Base-by-base conservation (phyloP, 2,329 filamentous ascomycete species). In the Fusarium guadeloupense region DNA sequence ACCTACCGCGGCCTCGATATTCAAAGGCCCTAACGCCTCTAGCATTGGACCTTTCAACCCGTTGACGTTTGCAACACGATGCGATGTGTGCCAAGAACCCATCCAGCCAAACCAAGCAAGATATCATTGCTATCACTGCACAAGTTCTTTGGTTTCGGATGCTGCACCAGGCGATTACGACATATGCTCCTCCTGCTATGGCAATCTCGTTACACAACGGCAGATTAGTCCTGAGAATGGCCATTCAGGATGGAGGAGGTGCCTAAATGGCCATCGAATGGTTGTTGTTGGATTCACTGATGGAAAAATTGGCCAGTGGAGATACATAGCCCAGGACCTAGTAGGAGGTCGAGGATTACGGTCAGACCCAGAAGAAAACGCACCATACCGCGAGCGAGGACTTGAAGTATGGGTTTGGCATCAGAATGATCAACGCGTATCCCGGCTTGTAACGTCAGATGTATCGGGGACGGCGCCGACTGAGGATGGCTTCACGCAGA, bases 261-360 rank as follows among this genome's bases (percentile, higher is more conserved):
- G 94, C 72, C 81, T 88, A 1, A 82, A 83, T 35, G 90, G 90
- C 6, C 94, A 98, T 71, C 86, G 93, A 26, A 97, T 97, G 92
- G 85, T 89, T 0, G 79, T 96, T 10, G 80, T 96, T 10, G 89
- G 87, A 0, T 97, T 94, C 70, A 83, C 89, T 55, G 88, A 92
- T 49, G 82, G 83, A 26, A 82, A 85, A 16, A 84, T 85, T 20
- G 89, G 89, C 0, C 87, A 90, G 67, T 82, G 85, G 58, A 85
- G 92, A 25, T 80, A 88, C 17, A 81, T 94, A 2, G 80, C 90
- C 7, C 80, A 84, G 25, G 91, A 94, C 41, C 76, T 93, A 0
- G 91, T 97, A 0, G 94, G 94, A 13, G 94, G 94, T 0, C 81
- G 83, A 50, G 83, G 87, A 19, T 77, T 96, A 19, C 85, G 85